Base-by-base conservation (phyloP, 73 alveolate genomes). In the Tetrahymena thermophila region DNA sequence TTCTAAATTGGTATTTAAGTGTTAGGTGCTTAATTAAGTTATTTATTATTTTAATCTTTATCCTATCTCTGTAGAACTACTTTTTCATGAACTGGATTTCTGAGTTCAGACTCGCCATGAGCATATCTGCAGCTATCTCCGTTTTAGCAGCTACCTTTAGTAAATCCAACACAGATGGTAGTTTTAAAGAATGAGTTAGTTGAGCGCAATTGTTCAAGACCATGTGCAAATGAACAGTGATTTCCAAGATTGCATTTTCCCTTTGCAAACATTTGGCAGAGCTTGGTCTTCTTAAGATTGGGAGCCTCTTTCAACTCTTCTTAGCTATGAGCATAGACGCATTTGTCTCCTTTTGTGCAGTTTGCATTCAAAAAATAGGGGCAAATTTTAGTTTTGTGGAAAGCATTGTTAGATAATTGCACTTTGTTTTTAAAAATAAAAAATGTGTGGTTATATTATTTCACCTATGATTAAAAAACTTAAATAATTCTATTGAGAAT, bases 81-180 rank as follows among this genome's bases (percentile, higher is more conserved):
- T 31, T 71, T 71, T 71, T 71, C 89, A 71, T 71, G 89, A 28
- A 71, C 89, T 1, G 96, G 96, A 25, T 94, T 94, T 96, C 96
- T 94, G 17, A 96, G 56, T 85, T 96, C 96, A 56, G 89, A 84
- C 43, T 94, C 94, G 9, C 97, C 97, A 94, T 96, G 97, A 0
- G 97, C 97, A 94, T 84, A 96, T 85, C 93, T 56, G 83, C 97
- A 96, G 34, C 93, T 96, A 43, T 94, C 97, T 34, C 97, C 97
- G 85, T 93, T 94, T 11, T 94, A 85, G 21, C 97, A 96, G 71
- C 94, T 96, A 31, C 97, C 97, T 35, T 58, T 44, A 84, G 94
- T 96, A 85, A 50, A 96, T 42, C 94, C 94, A 38, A 94, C 58
- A 57, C 97, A 96, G n/a, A 96, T 96, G 28, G 96, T 84, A 28